Evolutionary conservation across 2,329 filamentous ascomycete genomes (phyloP).

Genomic region (Pezicula radicicola): DNA sequence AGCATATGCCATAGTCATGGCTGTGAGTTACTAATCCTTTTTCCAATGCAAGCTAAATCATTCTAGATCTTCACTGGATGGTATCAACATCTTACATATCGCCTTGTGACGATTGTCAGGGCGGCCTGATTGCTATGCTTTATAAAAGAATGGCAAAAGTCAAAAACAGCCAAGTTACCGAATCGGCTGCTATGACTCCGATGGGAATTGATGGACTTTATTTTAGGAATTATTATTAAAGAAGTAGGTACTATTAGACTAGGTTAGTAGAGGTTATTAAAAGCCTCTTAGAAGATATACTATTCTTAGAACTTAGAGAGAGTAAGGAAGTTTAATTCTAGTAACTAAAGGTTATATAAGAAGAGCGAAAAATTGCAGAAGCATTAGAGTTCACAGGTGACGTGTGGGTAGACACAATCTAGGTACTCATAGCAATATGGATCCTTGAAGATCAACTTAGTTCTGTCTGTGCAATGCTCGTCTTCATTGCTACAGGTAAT

Average conservation of each 20-base stretch:
- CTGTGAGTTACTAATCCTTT: not conserved
- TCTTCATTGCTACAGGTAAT: constrained; percentile 2
- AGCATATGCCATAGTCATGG: not conserved
- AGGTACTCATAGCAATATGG: constrained; percentile 5
- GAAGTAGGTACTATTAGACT: no score
- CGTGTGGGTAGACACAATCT: constrained; percentile 4
- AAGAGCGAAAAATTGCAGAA: constrained; percentile 5
- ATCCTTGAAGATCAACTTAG: constrained; percentile 3
- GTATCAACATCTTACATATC: not conserved
- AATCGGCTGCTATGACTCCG: constrained; percentile 19
- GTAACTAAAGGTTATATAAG: no score
- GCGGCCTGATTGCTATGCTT: constrained; percentile 16
- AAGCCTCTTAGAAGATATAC: no score
- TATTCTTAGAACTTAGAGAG: no score
- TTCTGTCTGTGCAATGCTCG: not conserved
- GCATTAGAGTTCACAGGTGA: constrained; percentile 15
- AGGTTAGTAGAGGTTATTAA: no score
- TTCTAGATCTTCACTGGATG: not conserved
- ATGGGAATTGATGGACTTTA: constrained; percentile 19
- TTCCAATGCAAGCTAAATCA: not conserved
- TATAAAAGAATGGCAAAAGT: constrained; percentile 17
- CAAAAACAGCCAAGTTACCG: constrained; percentile 10
- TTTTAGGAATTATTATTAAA: no score
- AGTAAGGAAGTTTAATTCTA: no score
- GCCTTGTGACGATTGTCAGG: constrained; percentile 13